Conservation (phyloP, 805 yeast genomes). For the Candida silvicultrix region DNA sequence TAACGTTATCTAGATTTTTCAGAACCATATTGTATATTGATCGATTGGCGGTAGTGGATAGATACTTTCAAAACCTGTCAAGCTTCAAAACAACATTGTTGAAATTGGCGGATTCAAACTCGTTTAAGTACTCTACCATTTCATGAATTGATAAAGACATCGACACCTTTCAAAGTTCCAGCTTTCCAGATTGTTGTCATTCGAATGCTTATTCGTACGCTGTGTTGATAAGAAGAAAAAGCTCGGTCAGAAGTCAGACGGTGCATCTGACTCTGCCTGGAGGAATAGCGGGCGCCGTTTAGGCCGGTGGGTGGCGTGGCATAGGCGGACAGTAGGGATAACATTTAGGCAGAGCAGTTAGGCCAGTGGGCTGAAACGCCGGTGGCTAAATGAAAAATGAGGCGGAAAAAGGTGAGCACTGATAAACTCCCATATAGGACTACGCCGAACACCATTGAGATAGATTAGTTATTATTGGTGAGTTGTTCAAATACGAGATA, state of each 20-base stretch:
- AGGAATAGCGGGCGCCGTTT: not conserved
- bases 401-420: too few species aligned
- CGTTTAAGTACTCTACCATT: not conserved
- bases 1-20: conserved; percentile 24
- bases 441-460: too few species aligned
- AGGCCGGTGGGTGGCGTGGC: not conserved
- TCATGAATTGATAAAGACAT: not conserved
- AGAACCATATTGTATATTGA: not conserved
- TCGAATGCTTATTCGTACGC: not conserved
- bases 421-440: too few species aligned
- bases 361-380: too few species aligned
- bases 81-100: too few species aligned
- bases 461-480: too few species aligned
- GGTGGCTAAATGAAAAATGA: too few species aligned
- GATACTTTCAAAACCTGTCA: too few species aligned
- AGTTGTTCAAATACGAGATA: too few species aligned
- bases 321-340: not conserved
- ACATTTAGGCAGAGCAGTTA: not conserved
- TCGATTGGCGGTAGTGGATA: not conserved
- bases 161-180: not conserved
- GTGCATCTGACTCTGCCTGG: not conserved
- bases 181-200: not conserved
- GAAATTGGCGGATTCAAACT: not conserved
- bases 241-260: not conserved
- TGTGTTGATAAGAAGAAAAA: not conserved